Base-by-base conservation (phyloP, 75 land plant species). In the Larix kaempferi region DNA sequence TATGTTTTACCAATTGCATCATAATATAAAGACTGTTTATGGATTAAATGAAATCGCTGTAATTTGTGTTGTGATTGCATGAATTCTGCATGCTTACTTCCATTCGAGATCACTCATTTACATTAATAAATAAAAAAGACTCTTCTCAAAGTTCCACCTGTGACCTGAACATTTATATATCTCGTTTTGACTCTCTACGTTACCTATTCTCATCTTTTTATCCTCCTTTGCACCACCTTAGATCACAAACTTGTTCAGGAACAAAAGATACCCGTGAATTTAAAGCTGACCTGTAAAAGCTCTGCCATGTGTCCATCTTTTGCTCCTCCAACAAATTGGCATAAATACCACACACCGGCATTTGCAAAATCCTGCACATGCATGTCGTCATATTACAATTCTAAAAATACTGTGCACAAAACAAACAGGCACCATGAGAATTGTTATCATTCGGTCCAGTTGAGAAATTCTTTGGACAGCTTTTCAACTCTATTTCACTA, bases 341-440 rank as follows among this genome's bases (percentile, higher is more conserved):
- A 86, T n/a, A 86, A 80, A 52, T 79, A 83, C 71, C 39, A 33
- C 3, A 86, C 82, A 10, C 87, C 87, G 61, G 81, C 72, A 72
- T 76, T 78, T 52, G 85, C 61, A 75, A 82, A 71, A 73, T 83
- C 80, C 87, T 86, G 82, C 27, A 62, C 37, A 71, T 27, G 6
- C 25, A 74, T 15, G 55, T 21, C 33, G 37, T 37, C 8, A 52
- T 35, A 17, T 57, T 64, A 56, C 23, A 21, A 7, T 60, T 60
- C 23, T 8, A 80, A 13, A 16, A 57, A 19, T 22, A 2, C 7
- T 37, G 7, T 37, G n/a, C 11, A 55, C 2, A 63, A 59, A 59
- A 62, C 37, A 74, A 74, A 71, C 41, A 12, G 10, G 6, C 10
- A 25, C 33, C 14, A 25, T 56, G 15, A 74, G 25, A 8, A 15